Percentiles rank a stretch among this genome's conserved stretches.
These are phyloP conservation scores for Podospora comata DNA, from an alignment of 495 filamentous ascomycete genomes.

Conservation along the genomic window DNA sequence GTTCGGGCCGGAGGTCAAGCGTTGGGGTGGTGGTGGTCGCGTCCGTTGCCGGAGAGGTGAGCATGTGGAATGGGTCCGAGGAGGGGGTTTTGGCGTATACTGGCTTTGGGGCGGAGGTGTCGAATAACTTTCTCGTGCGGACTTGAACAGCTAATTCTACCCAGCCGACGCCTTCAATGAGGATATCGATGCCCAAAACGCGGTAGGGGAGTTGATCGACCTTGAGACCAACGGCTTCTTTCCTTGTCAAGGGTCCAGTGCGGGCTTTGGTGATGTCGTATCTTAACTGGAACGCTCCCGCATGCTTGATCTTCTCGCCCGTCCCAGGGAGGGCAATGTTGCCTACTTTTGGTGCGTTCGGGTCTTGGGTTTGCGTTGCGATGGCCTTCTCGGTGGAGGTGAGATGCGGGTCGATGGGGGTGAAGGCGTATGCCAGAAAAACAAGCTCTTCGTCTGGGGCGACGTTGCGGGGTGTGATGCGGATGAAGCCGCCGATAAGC, in stretches of 20 bases:
- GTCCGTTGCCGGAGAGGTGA: neutral
- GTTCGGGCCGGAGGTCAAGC: constrained; percentile 20
- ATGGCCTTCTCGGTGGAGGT: constrained; percentile 76
- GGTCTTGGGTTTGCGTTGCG: constrained; percentile 56
- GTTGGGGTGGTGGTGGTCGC: neutral
- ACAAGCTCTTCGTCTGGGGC: constrained; percentile 48
- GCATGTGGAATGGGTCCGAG: neutral
- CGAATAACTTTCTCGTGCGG: constrained; percentile 50
- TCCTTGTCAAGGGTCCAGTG: constrained; percentile 56
- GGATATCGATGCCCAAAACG: constrained; percentile 73
- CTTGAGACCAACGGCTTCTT: constrained; percentile 50
- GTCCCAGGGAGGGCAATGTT: constrained; percentile 58
- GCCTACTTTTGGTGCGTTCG: constrained; percentile 49
- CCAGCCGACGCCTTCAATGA: constrained; percentile 92
- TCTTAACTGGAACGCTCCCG: constrained; percentile 69
- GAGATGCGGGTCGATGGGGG: constrained; percentile 67
- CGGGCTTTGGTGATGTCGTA: constrained; percentile 78
- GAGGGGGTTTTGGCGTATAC: neutral
- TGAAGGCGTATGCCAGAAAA: constrained; percentile 74
- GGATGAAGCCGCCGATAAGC: constrained; percentile 80
- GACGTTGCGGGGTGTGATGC: constrained; percentile 68
- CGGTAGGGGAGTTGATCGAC: constrained; percentile 67
- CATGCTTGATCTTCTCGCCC: constrained; percentile 56
- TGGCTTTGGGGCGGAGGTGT: neutral
- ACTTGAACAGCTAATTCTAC: constrained; percentile 83